A percentile compares a stretch with the other conserved stretches of the same genome.
phyloP scores from a whole-genome alignment of 78 protist genomes.

The Guillardia theta region DNA sequence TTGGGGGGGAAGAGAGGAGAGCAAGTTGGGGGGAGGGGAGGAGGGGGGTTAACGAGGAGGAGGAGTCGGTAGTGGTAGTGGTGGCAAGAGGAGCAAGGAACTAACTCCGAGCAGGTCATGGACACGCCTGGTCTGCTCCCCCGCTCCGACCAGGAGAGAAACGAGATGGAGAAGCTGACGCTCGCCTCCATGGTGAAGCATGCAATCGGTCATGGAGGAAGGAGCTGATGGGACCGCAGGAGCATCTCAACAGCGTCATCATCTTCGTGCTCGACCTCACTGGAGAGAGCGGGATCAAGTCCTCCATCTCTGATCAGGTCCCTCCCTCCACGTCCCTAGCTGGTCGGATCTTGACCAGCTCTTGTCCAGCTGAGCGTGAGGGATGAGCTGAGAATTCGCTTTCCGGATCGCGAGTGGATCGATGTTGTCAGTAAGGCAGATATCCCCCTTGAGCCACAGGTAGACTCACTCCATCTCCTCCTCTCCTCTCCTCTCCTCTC shows the following conservation, averaged over 20 bases:
- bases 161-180: slow-evolving; percentile 11
- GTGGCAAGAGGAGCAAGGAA: not conserved
- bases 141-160: not conserved
- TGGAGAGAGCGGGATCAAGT: not conserved
- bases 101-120: not conserved
- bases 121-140: slow-evolving; percentile 21
- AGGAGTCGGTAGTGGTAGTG: not conserved
- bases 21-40: not conserved
- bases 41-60: not conserved
- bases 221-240: too few species aligned
- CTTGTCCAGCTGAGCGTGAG: not conserved
- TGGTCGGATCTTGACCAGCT: not conserved
- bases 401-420: not conserved
- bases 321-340: not conserved
- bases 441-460: not conserved
- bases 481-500: not conserved
- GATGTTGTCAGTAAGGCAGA: not conserved
- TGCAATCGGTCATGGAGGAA: too few species aligned
- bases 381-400: not conserved
- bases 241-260: not conserved
- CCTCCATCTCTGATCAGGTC: not conserved
- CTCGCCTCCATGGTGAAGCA: not conserved
- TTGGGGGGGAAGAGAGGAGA: not conserved
- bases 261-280: not conserved
- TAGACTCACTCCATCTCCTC: not conserved